Conservation (phyloP, 305 asterid genomes). For the Ajuga reptans region DNA sequence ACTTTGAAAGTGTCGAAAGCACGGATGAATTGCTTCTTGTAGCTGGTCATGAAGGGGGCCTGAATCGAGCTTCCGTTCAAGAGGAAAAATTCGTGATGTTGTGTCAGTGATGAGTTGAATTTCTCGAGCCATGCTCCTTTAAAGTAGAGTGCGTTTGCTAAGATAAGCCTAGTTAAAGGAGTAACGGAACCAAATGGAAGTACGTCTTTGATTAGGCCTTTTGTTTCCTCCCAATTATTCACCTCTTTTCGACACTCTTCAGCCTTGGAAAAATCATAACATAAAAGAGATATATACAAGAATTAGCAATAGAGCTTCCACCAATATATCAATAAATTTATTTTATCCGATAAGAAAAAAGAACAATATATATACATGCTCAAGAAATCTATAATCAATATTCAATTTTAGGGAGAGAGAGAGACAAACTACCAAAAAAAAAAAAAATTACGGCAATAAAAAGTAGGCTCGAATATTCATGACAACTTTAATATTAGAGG, state of each 20-base stretch:
- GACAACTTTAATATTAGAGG: too few relatives aligned
- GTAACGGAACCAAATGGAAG: constrained; percentile 52
- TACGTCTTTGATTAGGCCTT: constrained; percentile 60
- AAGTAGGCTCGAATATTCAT: too few relatives aligned
- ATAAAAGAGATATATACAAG: too few relatives aligned
- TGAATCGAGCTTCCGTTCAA: constrained; percentile 41
- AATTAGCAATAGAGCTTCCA: too few relatives aligned
- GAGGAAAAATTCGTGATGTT: constrained; percentile 56
- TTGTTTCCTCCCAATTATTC: constrained; percentile 65
- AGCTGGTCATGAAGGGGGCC: constrained; percentile 75
- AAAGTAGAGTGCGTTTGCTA: constrained; percentile 72
- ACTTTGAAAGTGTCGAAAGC: constrained; percentile 63
- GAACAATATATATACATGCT: too few relatives aligned
- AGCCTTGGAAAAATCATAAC: constrained; percentile 29
- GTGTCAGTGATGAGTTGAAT: constrained; percentile 49
- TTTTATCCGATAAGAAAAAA: too few relatives aligned
- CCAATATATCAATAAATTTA: too few relatives aligned
- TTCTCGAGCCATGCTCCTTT: constrained; percentile 68
- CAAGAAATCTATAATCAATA: too few relatives aligned
- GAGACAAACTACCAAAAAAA: too few relatives aligned
- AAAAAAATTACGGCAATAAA: too few relatives aligned
- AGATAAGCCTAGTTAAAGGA: constrained; percentile 45
- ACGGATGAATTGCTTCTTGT: constrained; percentile 37
- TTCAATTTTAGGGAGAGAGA: too few relatives aligned
- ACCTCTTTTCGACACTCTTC: constrained; percentile 46